A percentile compares a stretch with the other conserved stretches of the same genome.
Conservation (phyloP, 345 rosid genomes). For the sweet orange (Citrus sinensis) region DVS_A1.0 CM039163.1:43146501-43147000, state of each 20-base stretch:
- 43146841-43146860: slow-evolving; percentile 78
- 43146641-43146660: not conserved
- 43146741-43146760: slow-evolving; percentile 47
- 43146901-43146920: not conserved
- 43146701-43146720: not conserved
- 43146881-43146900: slow-evolving; percentile 33
- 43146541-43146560: not conserved
- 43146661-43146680: not conserved
- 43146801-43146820: slow-evolving; percentile 78
- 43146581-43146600: not conserved
- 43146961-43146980: not conserved
- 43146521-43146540: not conserved
- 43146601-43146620: not conserved
- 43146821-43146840: slow-evolving; percentile 84
- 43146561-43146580: not conserved
- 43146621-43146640: not conserved
- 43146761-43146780: slow-evolving; percentile 89
- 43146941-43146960: not conserved
- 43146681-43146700: not conserved
- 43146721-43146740: not conserved
- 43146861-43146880: slow-evolving; percentile 71
- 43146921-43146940: not conserved
- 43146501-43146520: not conserved
- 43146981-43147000: slow-evolving; percentile 74
- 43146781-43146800: slow-evolving; percentile 88